A percentile compares a stretch with the other conserved stretches of the same genome.
phyloP scores from a whole-genome alignment of 2,329 filamentous ascomycete species.

The Orbilia javanica region DNA sequence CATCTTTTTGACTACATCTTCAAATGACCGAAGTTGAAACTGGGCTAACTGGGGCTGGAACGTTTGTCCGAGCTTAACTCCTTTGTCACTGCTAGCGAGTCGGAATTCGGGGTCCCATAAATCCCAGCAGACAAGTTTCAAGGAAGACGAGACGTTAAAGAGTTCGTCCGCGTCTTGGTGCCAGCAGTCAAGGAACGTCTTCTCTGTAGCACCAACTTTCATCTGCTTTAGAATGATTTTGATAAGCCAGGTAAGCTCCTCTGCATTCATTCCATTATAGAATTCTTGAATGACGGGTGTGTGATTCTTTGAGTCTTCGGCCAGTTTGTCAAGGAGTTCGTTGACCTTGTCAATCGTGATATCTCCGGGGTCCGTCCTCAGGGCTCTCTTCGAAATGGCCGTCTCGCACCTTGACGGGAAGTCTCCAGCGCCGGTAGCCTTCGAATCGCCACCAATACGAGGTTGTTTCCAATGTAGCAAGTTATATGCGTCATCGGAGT shows the following conservation, averaged over 20 bases:
- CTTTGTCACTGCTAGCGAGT: conserved; percentile 78
- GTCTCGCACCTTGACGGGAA: conserved; percentile 90
- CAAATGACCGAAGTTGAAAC: conserved; percentile 87
- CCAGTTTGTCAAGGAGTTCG: conserved; percentile 81
- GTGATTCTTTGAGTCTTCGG: conserved; percentile 77
- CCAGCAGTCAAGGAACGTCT: conserved; percentile 86
- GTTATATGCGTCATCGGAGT: conserved; percentile 87
- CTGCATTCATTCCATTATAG: conserved; percentile 90
- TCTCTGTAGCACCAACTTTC: conserved; percentile 83
- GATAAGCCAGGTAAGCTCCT: conserved; percentile 94
- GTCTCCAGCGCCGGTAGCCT: conserved; percentile 77
- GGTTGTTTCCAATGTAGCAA: conserved; percentile 94
- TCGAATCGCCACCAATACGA: conserved; percentile 68
- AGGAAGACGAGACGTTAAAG: conserved; percentile 90
- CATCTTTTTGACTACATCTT: conserved; percentile 78
- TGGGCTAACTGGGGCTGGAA: conserved; percentile 96
- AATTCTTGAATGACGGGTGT: conserved; percentile 83
- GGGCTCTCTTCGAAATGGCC: conserved; percentile 84
- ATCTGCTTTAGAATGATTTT: conserved; percentile 88
- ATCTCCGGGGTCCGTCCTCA: conserved; percentile 78
- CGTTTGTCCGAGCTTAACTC: conserved; percentile 87
- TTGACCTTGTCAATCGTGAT: conserved; percentile 94
- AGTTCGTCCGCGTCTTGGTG: conserved; percentile 81
- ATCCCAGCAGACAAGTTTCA: conserved; percentile 95
- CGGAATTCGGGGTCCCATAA: conserved; percentile 79